Conservation (phyloP, 192 early-diverging fungal species). For the Ramicandelaber brevisporus region DNA sequence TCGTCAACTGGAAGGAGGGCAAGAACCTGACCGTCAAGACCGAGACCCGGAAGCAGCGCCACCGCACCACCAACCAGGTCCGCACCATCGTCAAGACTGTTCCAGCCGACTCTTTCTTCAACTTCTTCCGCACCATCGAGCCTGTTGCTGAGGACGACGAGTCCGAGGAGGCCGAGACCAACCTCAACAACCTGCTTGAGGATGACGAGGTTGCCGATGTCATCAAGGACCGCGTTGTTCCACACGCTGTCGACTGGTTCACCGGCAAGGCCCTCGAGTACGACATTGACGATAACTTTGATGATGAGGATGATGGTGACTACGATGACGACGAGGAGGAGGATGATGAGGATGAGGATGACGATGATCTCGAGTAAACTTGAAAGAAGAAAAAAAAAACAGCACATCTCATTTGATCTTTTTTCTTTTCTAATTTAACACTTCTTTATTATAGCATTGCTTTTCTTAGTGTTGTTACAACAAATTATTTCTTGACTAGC, state of each 20-base stretch:
- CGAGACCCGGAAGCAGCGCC: slow-evolving; percentile 97
- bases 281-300: slow-evolving; percentile 8
- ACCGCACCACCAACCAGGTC: slow-evolving; percentile 95
- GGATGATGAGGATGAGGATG: slow-evolving; percentile 8
- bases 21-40: slow-evolving; percentile 34
- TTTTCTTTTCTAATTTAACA: no score
- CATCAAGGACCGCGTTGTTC: slow-evolving; percentile 94
- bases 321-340: slow-evolving; percentile 2
- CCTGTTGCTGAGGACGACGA: slow-evolving; percentile 34
- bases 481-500: no score
- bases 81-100: slow-evolving; percentile 93
- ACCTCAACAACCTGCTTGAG: slow-evolving; percentile 63
- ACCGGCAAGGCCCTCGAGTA: slow-evolving; percentile 79
- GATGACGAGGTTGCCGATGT: slow-evolving; percentile 96
- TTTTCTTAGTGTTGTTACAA: no score
- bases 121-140: slow-evolving; percentile 51
- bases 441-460: no score
- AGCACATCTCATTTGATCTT: no score
- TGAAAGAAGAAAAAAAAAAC: no score
- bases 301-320: slow-evolving; percentile 6
- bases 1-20: slow-evolving; percentile 14
- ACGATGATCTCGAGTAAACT: no score
- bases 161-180: slow-evolving; percentile 44
- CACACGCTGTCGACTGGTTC: slow-evolving; percentile 94
- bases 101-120: slow-evolving; percentile 85